phyloP scores from a whole-genome alignment of 192 early-diverging fungal species.

The Coemansia sp. region DNA sequence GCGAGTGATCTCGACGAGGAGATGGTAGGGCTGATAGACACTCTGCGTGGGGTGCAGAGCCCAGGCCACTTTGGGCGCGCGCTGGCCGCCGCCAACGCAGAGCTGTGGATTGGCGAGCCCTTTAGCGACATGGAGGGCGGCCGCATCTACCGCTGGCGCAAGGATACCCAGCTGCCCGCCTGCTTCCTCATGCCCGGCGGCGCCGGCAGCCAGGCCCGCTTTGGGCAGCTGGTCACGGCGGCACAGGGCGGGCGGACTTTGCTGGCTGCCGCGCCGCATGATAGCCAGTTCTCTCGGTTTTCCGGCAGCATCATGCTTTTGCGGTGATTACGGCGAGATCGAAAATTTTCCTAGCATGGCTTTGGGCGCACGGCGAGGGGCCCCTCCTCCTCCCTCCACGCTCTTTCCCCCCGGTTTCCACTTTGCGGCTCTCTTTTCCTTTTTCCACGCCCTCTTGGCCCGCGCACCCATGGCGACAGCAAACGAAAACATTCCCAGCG shows the following conservation, averaged over 20 bases:
- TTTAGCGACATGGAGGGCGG: slow-evolving; percentile 35
- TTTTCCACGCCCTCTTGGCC: too few species aligned
- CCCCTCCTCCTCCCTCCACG: too few species aligned
- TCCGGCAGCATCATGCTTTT: slow-evolving; percentile 25
- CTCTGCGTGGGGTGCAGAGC: slow-evolving; percentile 32
- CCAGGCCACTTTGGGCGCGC: slow-evolving; percentile 47
- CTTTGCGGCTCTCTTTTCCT: background rate
- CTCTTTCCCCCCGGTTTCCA: too few species aligned
- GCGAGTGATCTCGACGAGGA: background rate
- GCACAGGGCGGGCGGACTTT: slow-evolving; percentile 4
- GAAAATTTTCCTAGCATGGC: too few species aligned
- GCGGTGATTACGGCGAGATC: background rate
- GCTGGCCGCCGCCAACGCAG: slow-evolving; percentile 13
- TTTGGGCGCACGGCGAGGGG: too few species aligned
- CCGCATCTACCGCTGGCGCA: slow-evolving; percentile 28
- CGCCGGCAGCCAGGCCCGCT: slow-evolving; percentile 11
- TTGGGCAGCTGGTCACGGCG: slow-evolving; percentile 23
- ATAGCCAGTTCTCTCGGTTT: slow-evolving; percentile 39
- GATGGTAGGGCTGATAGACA: slow-evolving; percentile 23
- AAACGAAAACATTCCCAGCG: background rate
- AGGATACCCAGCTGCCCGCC: slow-evolving; percentile 3
- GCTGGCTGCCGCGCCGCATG: slow-evolving; percentile 32
- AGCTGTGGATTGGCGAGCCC: slow-evolving; percentile 50
- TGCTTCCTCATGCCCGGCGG: slow-evolving; percentile 17
- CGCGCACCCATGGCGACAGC: too few species aligned